Evolutionary conservation across 2,329 filamentous ascomycete genomes (phyloP).

Genomic region (Tolypocladium nubicola): DNA sequence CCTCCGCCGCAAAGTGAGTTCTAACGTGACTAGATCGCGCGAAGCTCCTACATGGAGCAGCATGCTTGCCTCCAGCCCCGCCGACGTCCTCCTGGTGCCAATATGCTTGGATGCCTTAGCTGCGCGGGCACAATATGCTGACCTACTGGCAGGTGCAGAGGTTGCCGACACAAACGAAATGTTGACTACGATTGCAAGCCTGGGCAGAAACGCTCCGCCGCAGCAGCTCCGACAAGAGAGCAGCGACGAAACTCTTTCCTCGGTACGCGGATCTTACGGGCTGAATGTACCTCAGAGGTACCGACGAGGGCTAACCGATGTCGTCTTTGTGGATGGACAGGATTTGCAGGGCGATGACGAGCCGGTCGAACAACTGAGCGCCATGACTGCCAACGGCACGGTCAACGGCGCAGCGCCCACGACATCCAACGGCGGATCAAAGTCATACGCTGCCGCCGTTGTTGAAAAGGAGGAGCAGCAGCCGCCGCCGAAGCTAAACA

Average conservation of each 20-base stretch:
- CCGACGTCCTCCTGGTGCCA: not conserved
- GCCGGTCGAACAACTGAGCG: not conserved
- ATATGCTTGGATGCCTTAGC: not conserved
- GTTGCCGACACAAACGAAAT: conserved; percentile 10
- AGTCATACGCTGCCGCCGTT: conserved; percentile 11
- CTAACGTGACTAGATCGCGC: not conserved
- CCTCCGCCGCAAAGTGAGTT: not conserved
- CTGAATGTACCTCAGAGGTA: not conserved
- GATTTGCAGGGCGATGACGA: not conserved
- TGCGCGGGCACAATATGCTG: conserved; percentile 1
- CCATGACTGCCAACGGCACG: not conserved
- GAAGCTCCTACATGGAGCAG: not conserved
- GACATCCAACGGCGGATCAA: not conserved
- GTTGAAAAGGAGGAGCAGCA: conserved; percentile 5
- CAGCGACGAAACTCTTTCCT: conserved; percentile 1
- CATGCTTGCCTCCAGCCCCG: not conserved
- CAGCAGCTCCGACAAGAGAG: conserved; percentile 1
- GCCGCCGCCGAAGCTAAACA: not conserved
- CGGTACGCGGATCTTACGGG: not conserved
- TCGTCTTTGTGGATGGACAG: not conserved
- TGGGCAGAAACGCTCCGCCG: conserved; percentile 5
- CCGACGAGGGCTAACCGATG: not conserved
- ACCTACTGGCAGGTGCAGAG: conserved; percentile 4
- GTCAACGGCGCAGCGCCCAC: not conserved
- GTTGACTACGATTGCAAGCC: conserved; percentile 10